These are phyloP conservation scores for Boletus coccyginus DNA, from an alignment of 768 basidiomycete genomes.

Conservation along the genomic window DNA sequence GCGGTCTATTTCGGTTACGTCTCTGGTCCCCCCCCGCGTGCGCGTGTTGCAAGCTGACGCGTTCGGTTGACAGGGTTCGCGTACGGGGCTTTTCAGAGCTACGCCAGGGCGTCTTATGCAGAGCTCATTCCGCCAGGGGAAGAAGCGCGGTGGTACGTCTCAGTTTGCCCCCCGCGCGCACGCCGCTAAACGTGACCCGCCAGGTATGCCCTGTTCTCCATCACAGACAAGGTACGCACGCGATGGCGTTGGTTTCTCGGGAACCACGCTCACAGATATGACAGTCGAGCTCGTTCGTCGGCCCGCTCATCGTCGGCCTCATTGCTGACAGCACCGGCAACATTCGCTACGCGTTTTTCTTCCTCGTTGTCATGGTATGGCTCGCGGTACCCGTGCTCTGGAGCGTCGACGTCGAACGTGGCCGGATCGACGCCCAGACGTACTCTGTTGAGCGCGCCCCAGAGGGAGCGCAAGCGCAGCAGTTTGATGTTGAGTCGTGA, in stretches of 20 bases:
- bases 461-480: background rate
- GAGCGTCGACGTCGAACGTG: slow-evolving; percentile 67
- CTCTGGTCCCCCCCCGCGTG: background rate
- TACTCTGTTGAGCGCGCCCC: slow-evolving; percentile 22
- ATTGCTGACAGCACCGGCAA: slow-evolving; percentile 89
- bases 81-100: slow-evolving; percentile 90
- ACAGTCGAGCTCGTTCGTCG: slow-evolving; percentile 89
- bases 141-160: slow-evolving; percentile 79
- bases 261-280: background rate
- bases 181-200: background rate
- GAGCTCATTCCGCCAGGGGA: slow-evolving; percentile 85
- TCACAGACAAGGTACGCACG: slow-evolving; percentile 79
- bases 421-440: slow-evolving; percentile 48
- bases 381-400: slow-evolving; percentile 72
- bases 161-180: too few species aligned
- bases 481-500: too few species aligned
- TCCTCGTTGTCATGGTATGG: slow-evolving; percentile 81
- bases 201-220: slow-evolving; percentile 77
- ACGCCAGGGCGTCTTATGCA: slow-evolving; percentile 83
- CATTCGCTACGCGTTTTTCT: slow-evolving; percentile 88
- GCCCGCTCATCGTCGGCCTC: slow-evolving; percentile 83
- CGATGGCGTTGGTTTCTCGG: background rate
- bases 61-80: slow-evolving; percentile 46
- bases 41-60: background rate
- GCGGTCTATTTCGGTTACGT: slow-evolving; percentile 75